Conservation (phyloP, 2,329 filamentous ascomycete genomes). For the Aureobasidium subglaciale region DNA sequence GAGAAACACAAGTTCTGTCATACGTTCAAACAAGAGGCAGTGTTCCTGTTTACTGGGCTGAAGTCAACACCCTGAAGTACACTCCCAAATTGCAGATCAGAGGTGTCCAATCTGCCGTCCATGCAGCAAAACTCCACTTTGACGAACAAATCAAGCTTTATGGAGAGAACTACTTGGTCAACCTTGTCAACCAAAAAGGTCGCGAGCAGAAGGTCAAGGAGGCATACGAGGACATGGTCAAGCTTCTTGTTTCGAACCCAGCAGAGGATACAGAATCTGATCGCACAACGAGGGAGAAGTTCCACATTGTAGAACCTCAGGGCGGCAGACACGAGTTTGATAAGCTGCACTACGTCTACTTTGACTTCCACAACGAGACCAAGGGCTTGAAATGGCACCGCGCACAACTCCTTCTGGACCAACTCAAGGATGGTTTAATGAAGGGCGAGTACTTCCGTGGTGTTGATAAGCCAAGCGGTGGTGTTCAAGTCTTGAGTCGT, state of each 20-base stretch:
- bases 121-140: conserved; percentile 80
- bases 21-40: conserved; percentile 97
- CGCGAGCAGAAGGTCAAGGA: conserved; percentile 84
- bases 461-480: conserved; percentile 73
- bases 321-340: conserved; percentile 61
- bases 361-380: conserved; percentile 97
- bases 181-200: conserved; percentile 93
- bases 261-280: conserved; percentile 61
- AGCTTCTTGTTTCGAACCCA: conserved; percentile 63
- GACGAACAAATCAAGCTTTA: conserved; percentile 89
- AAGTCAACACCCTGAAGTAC: conserved; percentile 89
- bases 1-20: conserved; percentile 81
- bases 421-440: conserved; percentile 66
- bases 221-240: conserved; percentile 86
- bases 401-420: conserved; percentile 77
- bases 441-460: conserved; percentile 89
- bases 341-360: conserved; percentile 91
- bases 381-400: conserved; percentile 92
- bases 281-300: conserved; percentile 62
- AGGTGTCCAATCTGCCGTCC: conserved; percentile 69
- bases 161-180: conserved; percentile 95
- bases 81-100: conserved; percentile 84
- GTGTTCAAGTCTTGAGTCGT: conserved; percentile 69
- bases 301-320: conserved; percentile 65
- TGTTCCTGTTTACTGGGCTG: conserved; percentile 92